phyloP scores from a whole-genome alignment of 139 green algal genomes.

The Yamagishiella unicocca region DNA sequence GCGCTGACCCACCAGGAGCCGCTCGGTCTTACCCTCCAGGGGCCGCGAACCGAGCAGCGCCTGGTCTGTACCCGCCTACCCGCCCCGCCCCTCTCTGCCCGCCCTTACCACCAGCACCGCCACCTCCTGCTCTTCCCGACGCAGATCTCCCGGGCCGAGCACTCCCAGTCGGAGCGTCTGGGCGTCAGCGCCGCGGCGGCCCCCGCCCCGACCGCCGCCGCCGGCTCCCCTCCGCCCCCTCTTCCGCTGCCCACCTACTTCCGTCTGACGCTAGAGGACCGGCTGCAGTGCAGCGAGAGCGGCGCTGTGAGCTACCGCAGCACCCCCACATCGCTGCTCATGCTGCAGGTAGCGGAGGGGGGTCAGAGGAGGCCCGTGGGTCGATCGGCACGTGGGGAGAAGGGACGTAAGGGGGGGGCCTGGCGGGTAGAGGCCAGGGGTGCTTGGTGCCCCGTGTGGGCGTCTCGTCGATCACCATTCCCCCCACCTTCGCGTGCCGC shows the following conservation, averaged over 20 bases:
- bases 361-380: background rate
- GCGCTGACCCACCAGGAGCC: no score
- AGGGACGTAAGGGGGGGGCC: no score
- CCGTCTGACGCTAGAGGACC: slow-evolving; percentile 72
- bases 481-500: no score
- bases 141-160: slow-evolving; percentile 59
- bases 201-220: slow-evolving; percentile 10
- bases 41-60: no score
- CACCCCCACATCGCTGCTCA: slow-evolving; percentile 12
- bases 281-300: slow-evolving; percentile 70
- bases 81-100: background rate
- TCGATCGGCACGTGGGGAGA: background rate
- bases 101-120: no score
- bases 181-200: slow-evolving; percentile 32
- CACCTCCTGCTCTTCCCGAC: background rate
- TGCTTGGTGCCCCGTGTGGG: no score
- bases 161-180: slow-evolving; percentile 49
- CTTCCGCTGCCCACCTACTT: slow-evolving; percentile 64
- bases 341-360: slow-evolving; percentile 23
- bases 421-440: no score
- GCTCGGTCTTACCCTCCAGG: no score
- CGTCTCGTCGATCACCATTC: no score
- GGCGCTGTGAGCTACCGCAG: slow-evolving; percentile 76
- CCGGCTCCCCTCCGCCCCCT: background rate
- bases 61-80: no score